Evolutionary conservation across 225 moss, liverwort and hornwort species (phyloP).

Genomic region (Bryoerythrophyllum caledonicum): DNA sequence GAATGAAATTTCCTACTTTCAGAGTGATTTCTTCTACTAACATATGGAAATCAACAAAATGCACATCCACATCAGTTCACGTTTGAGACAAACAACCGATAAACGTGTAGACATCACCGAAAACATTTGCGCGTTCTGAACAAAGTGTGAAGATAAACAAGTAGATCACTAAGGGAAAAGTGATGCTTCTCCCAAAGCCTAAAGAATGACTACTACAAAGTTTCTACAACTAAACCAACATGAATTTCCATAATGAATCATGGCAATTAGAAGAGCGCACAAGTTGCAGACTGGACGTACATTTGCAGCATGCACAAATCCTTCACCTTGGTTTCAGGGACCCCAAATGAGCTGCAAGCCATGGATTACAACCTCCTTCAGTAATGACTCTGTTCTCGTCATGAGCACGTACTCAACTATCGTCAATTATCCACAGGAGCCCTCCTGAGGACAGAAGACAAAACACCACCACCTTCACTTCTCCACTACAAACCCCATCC

Average conservation of each 20-base stretch:
- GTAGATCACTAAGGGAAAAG: neutral
- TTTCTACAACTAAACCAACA: conserved; percentile 14
- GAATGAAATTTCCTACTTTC: too few relatives aligned
- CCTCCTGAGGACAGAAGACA: conserved; percentile 62
- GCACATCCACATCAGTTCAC: too few relatives aligned
- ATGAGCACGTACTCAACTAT: conserved; percentile 59
- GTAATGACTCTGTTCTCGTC: conserved; percentile 30
- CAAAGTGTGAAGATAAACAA: conserved; percentile 16
- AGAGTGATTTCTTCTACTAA: too few relatives aligned
- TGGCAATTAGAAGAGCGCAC: conserved; percentile 21
- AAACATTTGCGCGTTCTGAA: conserved; percentile 3
- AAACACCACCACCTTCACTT: conserved; percentile 59
- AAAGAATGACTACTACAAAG: conserved; percentile 2
- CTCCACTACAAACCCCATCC: conserved; percentile 44
- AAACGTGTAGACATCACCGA: neutral
- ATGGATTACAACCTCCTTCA: conserved; percentile 64
- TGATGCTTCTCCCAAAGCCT: conserved; percentile 14
- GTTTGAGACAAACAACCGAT: too few relatives aligned
- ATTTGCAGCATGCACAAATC: conserved; percentile 5
- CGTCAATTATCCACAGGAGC: conserved; percentile 69
- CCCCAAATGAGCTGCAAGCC: conserved; percentile 67
- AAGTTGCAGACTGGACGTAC: conserved; percentile 15
- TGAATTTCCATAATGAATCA: neutral
- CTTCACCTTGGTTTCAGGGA: conserved; percentile 58
- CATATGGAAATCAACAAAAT: too few relatives aligned